A percentile compares a stretch with the other conserved stretches of the same genome.
Evolutionary conservation across 2,329 filamentous ascomycete genomes (phyloP).

Genomic region (Mollisia scopiformis): DNA sequence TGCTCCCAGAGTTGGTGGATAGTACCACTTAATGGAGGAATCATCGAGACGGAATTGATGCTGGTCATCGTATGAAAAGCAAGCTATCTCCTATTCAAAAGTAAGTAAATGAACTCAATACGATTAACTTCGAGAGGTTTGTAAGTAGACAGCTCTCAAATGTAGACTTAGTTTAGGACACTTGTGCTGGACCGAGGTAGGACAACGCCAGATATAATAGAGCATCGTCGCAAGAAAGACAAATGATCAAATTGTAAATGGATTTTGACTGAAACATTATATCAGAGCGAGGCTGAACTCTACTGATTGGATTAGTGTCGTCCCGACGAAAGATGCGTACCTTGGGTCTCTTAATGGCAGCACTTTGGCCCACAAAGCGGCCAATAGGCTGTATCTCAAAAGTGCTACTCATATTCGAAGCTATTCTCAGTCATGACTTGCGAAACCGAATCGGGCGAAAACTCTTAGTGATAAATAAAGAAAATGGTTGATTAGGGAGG

Average conservation of each 20-base stretch:
- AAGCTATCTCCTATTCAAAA: conserved; percentile 74
- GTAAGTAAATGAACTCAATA: not conserved
- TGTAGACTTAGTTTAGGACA: not conserved
- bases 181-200: not conserved
- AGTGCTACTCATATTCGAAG: conserved; percentile 22
- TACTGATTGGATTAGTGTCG: too few relatives aligned
- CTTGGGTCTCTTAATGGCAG: conserved; percentile 75
- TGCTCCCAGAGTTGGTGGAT: conserved; percentile 70
- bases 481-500: not conserved
- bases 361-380: conserved; percentile 68
- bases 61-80: conserved; percentile 89
- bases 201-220: too few relatives aligned
- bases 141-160: not conserved
- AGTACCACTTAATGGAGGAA: conserved; percentile 85
- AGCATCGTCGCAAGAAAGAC: too few relatives aligned
- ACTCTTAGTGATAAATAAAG: not conserved
- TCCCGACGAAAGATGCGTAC: conserved; percentile 45
- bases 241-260: too few relatives aligned
- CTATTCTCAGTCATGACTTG: not conserved
- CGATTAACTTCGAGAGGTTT: not conserved
- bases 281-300: too few relatives aligned
- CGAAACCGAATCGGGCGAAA: not conserved
- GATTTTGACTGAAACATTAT: too few relatives aligned
- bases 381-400: conserved; percentile 73
- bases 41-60: conserved; percentile 77